phyloP scores from a whole-genome alignment of 305 asterid species.

The Fraxinus velutina region DNA sequence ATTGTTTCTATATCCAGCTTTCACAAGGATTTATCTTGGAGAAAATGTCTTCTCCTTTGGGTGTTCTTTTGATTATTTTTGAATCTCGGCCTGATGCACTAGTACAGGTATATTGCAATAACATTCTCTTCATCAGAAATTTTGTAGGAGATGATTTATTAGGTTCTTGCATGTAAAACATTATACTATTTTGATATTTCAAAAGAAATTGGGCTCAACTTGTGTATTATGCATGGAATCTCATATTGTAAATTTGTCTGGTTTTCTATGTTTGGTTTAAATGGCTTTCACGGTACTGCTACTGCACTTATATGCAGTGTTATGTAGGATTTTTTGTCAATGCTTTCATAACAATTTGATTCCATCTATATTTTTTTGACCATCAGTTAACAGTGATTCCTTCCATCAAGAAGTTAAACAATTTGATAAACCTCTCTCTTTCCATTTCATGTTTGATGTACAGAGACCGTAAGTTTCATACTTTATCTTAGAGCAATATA shows the following conservation, averaged over 20 bases:
- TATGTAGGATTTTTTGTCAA: neutral
- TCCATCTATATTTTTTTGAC: neutral
- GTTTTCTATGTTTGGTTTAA: neutral
- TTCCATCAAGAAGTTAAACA: neutral
- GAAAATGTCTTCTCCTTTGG: slow-evolving; percentile 58
- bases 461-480: neutral
- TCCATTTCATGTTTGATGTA: neutral
- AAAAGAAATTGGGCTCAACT: neutral
- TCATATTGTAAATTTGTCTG: neutral
- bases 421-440: neutral
- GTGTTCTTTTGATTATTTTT: slow-evolving; percentile 59
- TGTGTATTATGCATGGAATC: neutral
- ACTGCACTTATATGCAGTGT: neutral
- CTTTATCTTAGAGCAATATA: neutral
- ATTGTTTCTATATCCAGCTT: slow-evolving; percentile 36
- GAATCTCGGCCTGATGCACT: slow-evolving; percentile 79
- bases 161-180: neutral
- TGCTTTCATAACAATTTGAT: neutral
- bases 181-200: neutral
- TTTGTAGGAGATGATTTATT: neutral
- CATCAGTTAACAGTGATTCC: neutral
- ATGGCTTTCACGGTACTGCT: neutral
- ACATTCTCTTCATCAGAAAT: slow-evolving; percentile 1
- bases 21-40: slow-evolving; percentile 63
- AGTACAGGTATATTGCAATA: slow-evolving; percentile 49